Percentiles rank a stretch among this genome's conserved stretches.
phyloP scores from a whole-genome alignment of 345 rosid genomes.

The Hibiscus syriacus region DNA sequence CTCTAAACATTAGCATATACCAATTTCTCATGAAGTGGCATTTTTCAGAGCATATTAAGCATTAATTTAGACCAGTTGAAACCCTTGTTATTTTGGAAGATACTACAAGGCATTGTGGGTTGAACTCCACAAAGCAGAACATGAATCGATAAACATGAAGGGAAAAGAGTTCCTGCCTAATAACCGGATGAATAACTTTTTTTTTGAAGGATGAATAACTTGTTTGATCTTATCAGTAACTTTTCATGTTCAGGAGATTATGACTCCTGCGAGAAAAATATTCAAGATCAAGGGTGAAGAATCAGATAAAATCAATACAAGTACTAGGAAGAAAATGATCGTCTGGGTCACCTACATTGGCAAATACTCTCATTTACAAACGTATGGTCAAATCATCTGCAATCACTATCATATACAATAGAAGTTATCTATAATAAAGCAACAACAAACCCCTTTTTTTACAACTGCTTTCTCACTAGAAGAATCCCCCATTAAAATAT shows the following conservation, averaged over 20 bases:
- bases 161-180: too few relatives aligned
- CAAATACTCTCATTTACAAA: background rate
- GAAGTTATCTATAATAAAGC: background rate
- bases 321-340: background rate
- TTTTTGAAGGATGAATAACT: background rate
- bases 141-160: too few relatives aligned
- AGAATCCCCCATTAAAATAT: background rate
- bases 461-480: background rate
- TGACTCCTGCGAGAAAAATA: background rate
- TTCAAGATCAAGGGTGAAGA: background rate
- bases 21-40: background rate
- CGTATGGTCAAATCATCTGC: background rate
- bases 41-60: background rate
- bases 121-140: too few relatives aligned
- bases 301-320: background rate
- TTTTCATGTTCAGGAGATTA: background rate
- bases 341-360: background rate
- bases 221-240: background rate
- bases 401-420: background rate
- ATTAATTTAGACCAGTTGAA: background rate
- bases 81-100: background rate
- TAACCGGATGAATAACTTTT: too few relatives aligned
- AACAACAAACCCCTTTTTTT: background rate
- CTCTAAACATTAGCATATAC: background rate
- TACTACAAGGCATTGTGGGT: background rate